phyloP scores from a whole-genome alignment of 169 alveolate species.

The Eimeria sp. region DNA sequence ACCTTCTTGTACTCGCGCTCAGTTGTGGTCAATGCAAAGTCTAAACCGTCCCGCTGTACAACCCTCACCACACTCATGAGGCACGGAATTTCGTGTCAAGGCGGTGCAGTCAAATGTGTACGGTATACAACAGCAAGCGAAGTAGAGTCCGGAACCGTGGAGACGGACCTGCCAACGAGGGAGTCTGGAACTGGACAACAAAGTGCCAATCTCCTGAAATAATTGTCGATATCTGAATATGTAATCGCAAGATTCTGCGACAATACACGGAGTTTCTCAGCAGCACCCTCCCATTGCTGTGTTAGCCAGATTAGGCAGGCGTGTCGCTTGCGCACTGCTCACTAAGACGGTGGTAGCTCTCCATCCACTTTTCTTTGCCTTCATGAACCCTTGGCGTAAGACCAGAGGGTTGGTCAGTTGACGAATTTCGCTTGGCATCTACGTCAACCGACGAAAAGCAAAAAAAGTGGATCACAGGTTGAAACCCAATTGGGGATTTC shows the following conservation, averaged over 20 bases:
- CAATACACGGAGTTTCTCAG: neutral
- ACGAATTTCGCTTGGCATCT: neutral
- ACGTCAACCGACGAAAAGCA: neutral
- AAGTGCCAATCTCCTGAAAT: neutral
- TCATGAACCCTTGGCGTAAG: neutral
- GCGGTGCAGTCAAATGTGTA: neutral
- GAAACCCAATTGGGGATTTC: neutral
- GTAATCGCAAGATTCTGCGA: neutral
- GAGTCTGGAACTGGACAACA: conserved; percentile 24
- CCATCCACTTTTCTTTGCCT: conserved; percentile 33
- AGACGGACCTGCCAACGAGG: conserved; percentile 66
- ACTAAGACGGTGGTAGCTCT: conserved; percentile 34
- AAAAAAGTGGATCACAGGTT: neutral
- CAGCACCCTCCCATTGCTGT: neutral
- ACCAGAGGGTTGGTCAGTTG: neutral
- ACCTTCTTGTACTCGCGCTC: conserved; percentile 5
- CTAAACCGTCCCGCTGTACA: conserved; percentile 27
- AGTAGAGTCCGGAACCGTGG: neutral
- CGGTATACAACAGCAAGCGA: neutral
- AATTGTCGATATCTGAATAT: conserved; percentile 16
- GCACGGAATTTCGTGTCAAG: neutral
- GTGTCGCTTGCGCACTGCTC: conserved; percentile 16
- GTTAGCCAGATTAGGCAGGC: neutral
- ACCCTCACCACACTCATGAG: neutral
- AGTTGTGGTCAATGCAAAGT: neutral